Evolutionary conservation across 805 yeast species (phyloP), one percentile per base, ranked within the genome.

Genomic region (Candida pseudofarinosa): DNA sequence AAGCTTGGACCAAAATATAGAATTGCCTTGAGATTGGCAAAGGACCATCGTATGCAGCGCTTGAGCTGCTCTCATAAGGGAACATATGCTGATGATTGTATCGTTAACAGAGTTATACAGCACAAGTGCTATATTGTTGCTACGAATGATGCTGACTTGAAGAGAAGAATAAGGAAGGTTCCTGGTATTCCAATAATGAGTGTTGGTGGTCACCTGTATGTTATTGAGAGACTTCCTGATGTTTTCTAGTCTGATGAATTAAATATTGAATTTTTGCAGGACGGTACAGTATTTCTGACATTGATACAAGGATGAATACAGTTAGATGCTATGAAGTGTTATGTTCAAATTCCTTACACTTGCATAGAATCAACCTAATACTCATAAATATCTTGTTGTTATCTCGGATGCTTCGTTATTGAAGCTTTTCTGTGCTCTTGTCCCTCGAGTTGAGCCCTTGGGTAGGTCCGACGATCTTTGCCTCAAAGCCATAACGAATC

Each of bases 161-260:
- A 93, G 61, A 81, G 97, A 58, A 78, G 99, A 63, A 79, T 93
- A 26, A 79, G 99, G 69, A 93, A 93, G 64, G 88, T 93, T 19
- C 99, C 99, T 1, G 99, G 99, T 56, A 86, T 93, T 48, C 99
- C 99, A 10, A 72, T 93, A 30, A 81, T 93, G 95, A 88, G 96
- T 66, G 99, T 93, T 4, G 99, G 98, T 30, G 85, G 85, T 2
- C 96, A 88, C 62, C 72, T 89, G 1, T 93, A 91, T 60, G 96
- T 87, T 31, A 83, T 93, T 51, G 99, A 93, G 65, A 80, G 97
- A 62, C 76, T 93, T 45, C 99, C 99, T 1, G 97, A 90, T 62
- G 96, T 86, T n/a, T 85, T 85, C 58, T 85, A 56, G 47, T 35
- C 16, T n/a, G n/a, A n/a, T n/a, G n/a, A n/a, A n/a, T n/a, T n/a